phyloP scores from a whole-genome alignment of 148 eudicot genomes.

The Vaccinium myrtillus region DNA sequence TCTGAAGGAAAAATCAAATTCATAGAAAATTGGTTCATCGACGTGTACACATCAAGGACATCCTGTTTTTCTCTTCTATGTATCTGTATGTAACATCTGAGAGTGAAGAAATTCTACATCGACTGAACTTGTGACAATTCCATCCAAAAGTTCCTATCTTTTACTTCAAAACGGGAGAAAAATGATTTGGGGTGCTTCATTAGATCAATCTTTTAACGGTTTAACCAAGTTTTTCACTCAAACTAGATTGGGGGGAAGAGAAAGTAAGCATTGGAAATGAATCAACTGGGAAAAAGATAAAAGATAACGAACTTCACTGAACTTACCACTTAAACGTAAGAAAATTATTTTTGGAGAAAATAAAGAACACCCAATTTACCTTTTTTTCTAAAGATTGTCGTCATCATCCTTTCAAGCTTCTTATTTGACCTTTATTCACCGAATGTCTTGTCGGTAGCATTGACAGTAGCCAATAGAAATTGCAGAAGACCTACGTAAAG shows the following conservation, averaged over 20 bases:
- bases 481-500: neutral
- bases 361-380: neutral
- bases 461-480: neutral
- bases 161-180: neutral
- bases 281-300: neutral
- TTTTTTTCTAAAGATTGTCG: conserved; percentile 11
- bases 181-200: neutral
- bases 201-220: neutral
- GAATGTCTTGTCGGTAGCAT: neutral
- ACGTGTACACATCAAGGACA: neutral
- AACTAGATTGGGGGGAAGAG: neutral
- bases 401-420: conserved; percentile 20
- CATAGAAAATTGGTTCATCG: neutral
- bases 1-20: neutral
- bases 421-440: conserved; percentile 2
- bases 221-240: neutral
- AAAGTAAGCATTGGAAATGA: neutral
- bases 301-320: neutral
- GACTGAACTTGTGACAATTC: neutral
- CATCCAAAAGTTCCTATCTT: neutral
- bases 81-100: neutral
- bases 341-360: neutral
- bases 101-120: neutral
- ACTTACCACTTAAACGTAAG: neutral
- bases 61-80: neutral